These are phyloP conservation scores for Periglandula ipomoeae DNA, from an alignment of 2,329 filamentous ascomycete genomes.

Conservation along the genomic window DNA sequence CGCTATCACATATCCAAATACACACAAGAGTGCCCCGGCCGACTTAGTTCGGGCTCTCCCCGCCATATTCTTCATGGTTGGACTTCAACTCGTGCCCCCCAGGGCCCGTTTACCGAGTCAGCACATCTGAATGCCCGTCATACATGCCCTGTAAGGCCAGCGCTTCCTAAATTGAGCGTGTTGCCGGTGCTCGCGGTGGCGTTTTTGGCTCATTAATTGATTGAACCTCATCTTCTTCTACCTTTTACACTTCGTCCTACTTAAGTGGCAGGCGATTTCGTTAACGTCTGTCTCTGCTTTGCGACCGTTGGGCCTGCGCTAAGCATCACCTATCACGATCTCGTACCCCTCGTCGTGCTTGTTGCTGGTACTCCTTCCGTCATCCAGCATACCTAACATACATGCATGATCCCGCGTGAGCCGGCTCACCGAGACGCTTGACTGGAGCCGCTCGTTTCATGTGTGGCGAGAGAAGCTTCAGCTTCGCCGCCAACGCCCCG, in stretches of 20 bases:
- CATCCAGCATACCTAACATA: neutral
- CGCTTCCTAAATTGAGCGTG: neutral
- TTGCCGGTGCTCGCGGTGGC: neutral
- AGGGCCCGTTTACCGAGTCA: neutral
- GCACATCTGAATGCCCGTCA: neutral
- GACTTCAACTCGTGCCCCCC: neutral
- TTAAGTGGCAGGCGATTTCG: neutral
- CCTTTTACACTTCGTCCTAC: neutral
- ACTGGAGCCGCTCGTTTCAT: neutral
- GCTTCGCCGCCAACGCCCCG: neutral
- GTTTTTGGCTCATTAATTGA: neutral
- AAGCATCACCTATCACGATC: too few species aligned
- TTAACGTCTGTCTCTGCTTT: neutral
- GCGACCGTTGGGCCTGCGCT: neutral
- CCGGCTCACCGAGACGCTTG: neutral
- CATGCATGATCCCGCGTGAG: neutral
- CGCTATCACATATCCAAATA: neutral
- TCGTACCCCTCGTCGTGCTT: neutral
- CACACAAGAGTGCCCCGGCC: neutral
- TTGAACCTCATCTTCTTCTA: neutral
- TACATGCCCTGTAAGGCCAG: neutral
- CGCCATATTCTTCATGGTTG: too few species aligned
- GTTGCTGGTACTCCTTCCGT: neutral
- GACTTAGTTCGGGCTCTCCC: neutral
- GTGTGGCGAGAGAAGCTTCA: neutral